A percentile compares a stretch with the other conserved stretches of the same genome.
Conservation (phyloP, 495 filamentous ascomycete species). For the Clavariopsis aquatica region DNA sequence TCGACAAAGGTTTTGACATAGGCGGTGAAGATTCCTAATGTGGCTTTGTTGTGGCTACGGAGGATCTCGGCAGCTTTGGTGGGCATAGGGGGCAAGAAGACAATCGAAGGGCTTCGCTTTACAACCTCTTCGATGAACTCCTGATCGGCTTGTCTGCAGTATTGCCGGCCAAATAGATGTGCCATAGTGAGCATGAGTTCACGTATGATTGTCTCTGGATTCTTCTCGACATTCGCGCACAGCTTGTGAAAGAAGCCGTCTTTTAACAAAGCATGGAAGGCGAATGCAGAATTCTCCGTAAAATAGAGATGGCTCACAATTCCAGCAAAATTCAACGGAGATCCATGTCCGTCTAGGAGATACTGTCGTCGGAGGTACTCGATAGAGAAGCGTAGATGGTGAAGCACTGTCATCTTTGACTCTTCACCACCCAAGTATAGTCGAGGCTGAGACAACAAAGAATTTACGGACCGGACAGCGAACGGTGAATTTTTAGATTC, state of each 20-base stretch:
- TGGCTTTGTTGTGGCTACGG: constrained; percentile 61
- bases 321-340: constrained; percentile 68
- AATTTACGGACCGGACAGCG: constrained; percentile 62
- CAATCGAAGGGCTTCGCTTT: constrained; percentile 58
- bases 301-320: constrained; percentile 70
- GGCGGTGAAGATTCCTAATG: constrained; percentile 61
- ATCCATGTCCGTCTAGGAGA: constrained; percentile 60
- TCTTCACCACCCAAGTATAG: constrained; percentile 66
- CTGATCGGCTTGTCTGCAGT: constrained; percentile 48
- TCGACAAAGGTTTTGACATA: constrained; percentile 70
- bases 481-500: constrained; percentile 62
- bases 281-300: constrained; percentile 70
- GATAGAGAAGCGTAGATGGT: constrained; percentile 77
- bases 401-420: constrained; percentile 64
- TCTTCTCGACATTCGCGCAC: constrained; percentile 53
- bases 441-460: constrained; percentile 66
- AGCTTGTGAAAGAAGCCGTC: constrained; percentile 67
- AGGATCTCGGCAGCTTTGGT: constrained; percentile 56
- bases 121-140: constrained; percentile 50
- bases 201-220: constrained; percentile 47
- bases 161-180: constrained; percentile 65
- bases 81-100: constrained; percentile 66
- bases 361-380: constrained; percentile 72
- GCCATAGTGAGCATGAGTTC: constrained; percentile 65
- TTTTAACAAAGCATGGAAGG: constrained; percentile 70